Base-by-base conservation (phyloP, 2,329 filamentous ascomycete species). In the Penicillium sp. region DNA sequence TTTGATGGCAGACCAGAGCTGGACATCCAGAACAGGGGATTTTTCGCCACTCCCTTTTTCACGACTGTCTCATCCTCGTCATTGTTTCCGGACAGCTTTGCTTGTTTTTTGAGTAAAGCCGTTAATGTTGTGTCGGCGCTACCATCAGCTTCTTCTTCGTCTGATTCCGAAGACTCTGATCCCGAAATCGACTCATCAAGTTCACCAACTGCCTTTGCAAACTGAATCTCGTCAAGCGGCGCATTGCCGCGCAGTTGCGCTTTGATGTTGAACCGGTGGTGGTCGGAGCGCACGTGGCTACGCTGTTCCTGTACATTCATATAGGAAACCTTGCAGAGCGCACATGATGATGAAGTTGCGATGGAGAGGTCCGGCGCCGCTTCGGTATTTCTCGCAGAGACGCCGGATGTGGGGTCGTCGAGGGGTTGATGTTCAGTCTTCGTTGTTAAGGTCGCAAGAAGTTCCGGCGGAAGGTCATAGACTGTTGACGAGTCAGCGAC, bases 211-310 rank as follows among this genome's bases (percentile, higher is more conserved):
- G 97, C 82, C 70, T 88, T 90, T 71, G 95, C 90, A 64, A 99
- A 99, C 33, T 96, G 92, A 8, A 71, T 73, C 70, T 99, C 95
- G 1, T 86, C 85, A 1, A 97, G 88, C 0, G 90, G 76, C 10
- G 82, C 83, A 56, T 82, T 81, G 0, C 90, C 90, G 47, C 91
- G 86, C 55, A 96, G 78, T 78, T 91, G 96, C 71, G 93, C 90
- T 76, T 96, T 98, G 59, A 98, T 77, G 72, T 99, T 99, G 77
- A 97, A 99, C 63, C 89, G 85, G 73, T 99, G 95, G 48, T 96
- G 82, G 69, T 99, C 95, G 10, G 93, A 96, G 67, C 90, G 90
- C 56, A 91, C 86, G 75, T 99, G 95, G 57, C 86, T 84, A 59
- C 91, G 85, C 71, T 98, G 93, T 60, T 98, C 93, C 59, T 86